phyloP scores from a whole-genome alignment of 768 basidiomycete species.

The Lentinus tigrinus region DNA sequence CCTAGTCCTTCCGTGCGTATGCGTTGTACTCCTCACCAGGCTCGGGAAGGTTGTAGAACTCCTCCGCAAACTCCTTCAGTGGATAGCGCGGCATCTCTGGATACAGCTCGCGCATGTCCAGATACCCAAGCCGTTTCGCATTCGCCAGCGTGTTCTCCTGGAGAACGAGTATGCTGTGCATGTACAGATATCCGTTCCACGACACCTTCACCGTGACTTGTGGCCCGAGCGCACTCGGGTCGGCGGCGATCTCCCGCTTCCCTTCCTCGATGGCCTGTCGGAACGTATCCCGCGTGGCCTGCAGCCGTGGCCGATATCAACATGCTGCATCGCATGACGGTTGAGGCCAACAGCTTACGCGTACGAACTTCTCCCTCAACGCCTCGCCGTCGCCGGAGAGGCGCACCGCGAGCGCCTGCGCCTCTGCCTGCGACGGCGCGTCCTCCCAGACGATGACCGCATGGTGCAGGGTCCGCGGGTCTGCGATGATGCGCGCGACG shows the following conservation, averaged over 20 bases:
- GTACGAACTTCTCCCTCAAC: conserved; percentile 3
- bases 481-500: conserved; percentile 30
- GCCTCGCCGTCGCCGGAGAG: conserved; percentile 24
- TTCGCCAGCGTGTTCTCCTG: conserved; percentile 28
- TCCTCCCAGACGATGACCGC: conserved; percentile 29
- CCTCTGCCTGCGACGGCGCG: conserved; percentile 25
- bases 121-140: conserved; percentile 21
- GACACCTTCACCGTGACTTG: background rate
- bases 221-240: conserved; percentile 2
- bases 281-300: too few relatives aligned
- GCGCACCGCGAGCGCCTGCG: conserved; percentile 20
- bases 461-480: conserved; percentile 32
- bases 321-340: background rate
- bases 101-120: conserved; percentile 29
- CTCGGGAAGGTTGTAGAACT: background rate
- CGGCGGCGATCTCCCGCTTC: background rate
- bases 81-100: conserved; percentile 17
- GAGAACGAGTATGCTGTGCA: conserved; percentile 18
- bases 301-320: background rate
- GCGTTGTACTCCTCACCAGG: background rate
- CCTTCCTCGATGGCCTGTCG: too few relatives aligned
- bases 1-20: background rate
- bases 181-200: background rate
- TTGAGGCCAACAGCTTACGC: background rate
- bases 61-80: conserved; percentile 21